A percentile compares a stretch with the other conserved stretches of the same genome.
These are phyloP conservation scores for Punica granatum DNA, from an alignment of 345 rosid species.

Conservation along the genomic window DNA sequence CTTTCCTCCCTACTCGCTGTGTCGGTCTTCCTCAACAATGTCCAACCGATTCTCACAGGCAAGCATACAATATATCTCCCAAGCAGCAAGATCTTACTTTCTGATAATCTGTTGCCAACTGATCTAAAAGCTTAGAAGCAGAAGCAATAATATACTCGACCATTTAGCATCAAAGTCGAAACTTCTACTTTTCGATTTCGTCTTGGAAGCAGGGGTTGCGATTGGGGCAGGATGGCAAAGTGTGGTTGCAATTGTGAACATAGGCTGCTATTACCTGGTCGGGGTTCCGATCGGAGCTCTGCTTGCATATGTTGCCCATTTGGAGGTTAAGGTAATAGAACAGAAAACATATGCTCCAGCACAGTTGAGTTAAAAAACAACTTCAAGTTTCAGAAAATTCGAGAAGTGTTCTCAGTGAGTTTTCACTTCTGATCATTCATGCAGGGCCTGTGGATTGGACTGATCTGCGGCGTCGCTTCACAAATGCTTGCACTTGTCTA, in stretches of 20 bases:
- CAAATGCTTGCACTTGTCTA: conserved; percentile 18
- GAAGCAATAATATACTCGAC: neutral
- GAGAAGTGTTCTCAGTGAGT: neutral
- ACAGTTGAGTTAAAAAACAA: neutral
- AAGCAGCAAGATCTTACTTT: too few species aligned
- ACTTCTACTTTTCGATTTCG: neutral
- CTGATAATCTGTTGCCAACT: neutral
- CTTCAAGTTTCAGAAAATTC: neutral
- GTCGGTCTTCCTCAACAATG: conserved; percentile 15
- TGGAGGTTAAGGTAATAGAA: conserved; percentile 40
- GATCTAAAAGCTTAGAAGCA: neutral
- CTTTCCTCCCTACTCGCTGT: conserved; percentile 18
- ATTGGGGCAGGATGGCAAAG: conserved; percentile 71
- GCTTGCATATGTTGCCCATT: conserved; percentile 41
- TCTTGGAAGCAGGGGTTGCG: conserved; percentile 48
- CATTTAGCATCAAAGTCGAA: neutral
- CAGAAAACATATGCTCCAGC: neutral
- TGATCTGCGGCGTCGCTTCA: conserved; percentile 20
- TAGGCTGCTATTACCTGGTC: conserved; percentile 44
- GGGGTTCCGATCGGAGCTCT: conserved; percentile 64
- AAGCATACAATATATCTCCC: neutral
- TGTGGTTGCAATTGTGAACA: conserved; percentile 49
- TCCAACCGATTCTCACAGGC: conserved; percentile 23
- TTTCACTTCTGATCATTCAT: neutral
- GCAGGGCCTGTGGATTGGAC: conserved; percentile 21